Percentiles rank a stretch among this genome's conserved stretches.
Evolutionary conservation across 148 eudicot genomes (phyloP).

Genomic region (Polygonum maritimum): DNA sequence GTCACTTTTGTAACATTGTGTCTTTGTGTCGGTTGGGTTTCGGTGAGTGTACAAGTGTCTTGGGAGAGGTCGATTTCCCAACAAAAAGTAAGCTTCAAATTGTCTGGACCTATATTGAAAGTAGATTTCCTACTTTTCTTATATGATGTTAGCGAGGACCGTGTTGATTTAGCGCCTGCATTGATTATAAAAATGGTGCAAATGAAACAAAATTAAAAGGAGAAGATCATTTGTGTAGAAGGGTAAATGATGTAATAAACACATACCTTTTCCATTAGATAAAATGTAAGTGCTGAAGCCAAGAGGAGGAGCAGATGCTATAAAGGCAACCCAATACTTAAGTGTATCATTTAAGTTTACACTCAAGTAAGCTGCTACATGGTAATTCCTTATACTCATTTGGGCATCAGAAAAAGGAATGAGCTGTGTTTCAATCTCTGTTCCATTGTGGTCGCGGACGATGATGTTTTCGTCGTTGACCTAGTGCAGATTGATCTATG

Average conservation of each 20-base stretch:
- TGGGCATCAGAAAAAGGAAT: constrained; percentile 54
- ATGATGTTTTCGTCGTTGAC: constrained; percentile 37
- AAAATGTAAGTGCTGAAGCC: constrained; percentile 64
- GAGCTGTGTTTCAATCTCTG: constrained; percentile 58
- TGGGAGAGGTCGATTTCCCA: no score
- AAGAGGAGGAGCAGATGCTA: constrained; percentile 66
- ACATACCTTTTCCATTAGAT: constrained; percentile 45
- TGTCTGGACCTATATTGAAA: constrained; percentile 50
- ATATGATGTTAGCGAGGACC: constrained; percentile 30
- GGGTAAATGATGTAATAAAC: neutral
- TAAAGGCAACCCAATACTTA: constrained; percentile 61
- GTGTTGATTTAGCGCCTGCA: constrained; percentile 36
- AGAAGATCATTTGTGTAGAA: neutral
- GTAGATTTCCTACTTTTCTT: constrained; percentile 26
- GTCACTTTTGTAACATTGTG: no score
- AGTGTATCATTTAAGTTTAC: constrained; percentile 24
- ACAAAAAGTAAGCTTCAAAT: constrained; percentile 22
- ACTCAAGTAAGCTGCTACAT: constrained; percentile 49
- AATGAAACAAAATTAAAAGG: no score
- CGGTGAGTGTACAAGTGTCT: no score
- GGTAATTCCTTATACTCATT: constrained; percentile 38
- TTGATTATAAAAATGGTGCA: neutral
- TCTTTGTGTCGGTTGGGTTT: no score
- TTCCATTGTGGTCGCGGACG: constrained; percentile 54
- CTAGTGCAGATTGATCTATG: constrained; percentile 28